Conservation (phyloP, 192 early-diverging fungal genomes). For the Dimargaris verticillata region DNA sequence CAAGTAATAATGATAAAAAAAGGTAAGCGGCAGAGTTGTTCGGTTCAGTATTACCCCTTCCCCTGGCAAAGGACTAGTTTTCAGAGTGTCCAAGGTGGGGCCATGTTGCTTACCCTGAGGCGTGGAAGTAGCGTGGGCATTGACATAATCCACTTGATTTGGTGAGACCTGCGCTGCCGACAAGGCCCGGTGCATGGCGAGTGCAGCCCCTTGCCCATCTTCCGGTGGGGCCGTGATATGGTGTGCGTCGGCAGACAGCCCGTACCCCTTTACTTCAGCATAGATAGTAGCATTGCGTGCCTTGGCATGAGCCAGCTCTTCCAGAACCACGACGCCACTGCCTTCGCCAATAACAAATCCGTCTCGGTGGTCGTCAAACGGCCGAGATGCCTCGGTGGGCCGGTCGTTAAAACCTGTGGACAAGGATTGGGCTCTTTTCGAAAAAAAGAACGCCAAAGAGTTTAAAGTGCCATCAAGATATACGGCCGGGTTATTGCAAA, state of each 20-base stretch:
- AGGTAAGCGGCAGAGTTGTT: background rate
- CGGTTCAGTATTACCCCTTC: too few relatives aligned
- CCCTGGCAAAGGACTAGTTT: too few relatives aligned
- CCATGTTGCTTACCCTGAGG: slow-evolving; percentile 34
- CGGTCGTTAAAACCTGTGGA: slow-evolving; percentile 62
- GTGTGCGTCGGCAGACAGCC: slow-evolving; percentile 75
- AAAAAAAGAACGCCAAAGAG: too few relatives aligned
- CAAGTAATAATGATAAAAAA: background rate
- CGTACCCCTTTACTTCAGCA: slow-evolving; percentile 78
- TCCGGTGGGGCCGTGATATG: slow-evolving; percentile 88
- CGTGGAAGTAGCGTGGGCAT: slow-evolving; percentile 90
- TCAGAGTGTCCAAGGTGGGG: too few relatives aligned
- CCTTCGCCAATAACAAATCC: slow-evolving; percentile 96
- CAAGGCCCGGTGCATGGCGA: slow-evolving; percentile 73
- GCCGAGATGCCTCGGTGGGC: slow-evolving; percentile 67
- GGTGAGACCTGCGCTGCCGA: slow-evolving; percentile 36
- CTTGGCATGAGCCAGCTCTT: slow-evolving; percentile 76
- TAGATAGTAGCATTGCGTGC: slow-evolving; percentile 77
- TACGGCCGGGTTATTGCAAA: too few relatives aligned
- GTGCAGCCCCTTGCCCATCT: slow-evolving; percentile 69
- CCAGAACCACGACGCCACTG: slow-evolving; percentile 71
- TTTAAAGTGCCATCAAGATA: too few relatives aligned
- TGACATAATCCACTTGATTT: slow-evolving; percentile 66
- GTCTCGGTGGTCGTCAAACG: slow-evolving; percentile 71
- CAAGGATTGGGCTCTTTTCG: slow-evolving; percentile 53